Evolutionary conservation across 371 early-diverging fungal genomes (phyloP).

Genomic region (Spraguea lophii): DNA sequence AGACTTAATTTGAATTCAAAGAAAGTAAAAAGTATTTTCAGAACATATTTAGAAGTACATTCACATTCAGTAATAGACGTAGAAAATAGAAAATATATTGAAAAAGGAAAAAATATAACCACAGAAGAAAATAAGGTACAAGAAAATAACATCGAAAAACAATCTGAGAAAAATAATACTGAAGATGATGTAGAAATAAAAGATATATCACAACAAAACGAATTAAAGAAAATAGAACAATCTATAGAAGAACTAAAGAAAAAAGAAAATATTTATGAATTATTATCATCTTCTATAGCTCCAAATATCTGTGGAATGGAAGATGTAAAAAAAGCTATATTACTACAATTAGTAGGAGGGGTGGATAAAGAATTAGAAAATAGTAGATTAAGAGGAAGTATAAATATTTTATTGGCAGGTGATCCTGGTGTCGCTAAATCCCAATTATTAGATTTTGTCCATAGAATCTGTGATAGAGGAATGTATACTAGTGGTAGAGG

Average conservation of each 20-base stretch:
- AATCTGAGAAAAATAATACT: background rate
- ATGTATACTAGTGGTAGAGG: constrained; percentile 97
- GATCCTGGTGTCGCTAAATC: constrained; percentile 47
- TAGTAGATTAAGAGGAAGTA: constrained; percentile 43
- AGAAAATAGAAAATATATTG: constrained; percentile 30
- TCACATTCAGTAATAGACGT: constrained; percentile 62
- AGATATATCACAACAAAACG: constrained; percentile 51
- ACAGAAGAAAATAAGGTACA: background rate
- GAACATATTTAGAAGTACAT: constrained; percentile 73
- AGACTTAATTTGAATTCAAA: constrained; percentile 69
- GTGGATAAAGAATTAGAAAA: constrained; percentile 40
- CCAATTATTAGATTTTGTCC: constrained; percentile 50
- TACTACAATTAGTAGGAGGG: constrained; percentile 94
- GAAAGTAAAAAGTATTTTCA: constrained; percentile 71
- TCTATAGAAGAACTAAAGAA: constrained; percentile 10
- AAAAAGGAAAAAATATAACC: background rate
- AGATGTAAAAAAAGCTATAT: constrained; percentile 83
- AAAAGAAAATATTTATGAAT: constrained; percentile 49
- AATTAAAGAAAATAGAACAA: constrained; percentile 46
- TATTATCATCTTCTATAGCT: constrained; percentile 50
- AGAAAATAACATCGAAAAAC: background rate
- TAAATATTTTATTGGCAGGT: constrained; percentile 46
- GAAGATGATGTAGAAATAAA: constrained; percentile 50
- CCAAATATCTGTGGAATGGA: constrained; percentile 88
- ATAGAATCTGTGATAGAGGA: constrained; percentile 80